Evolutionary conservation across 129 eudicot species (phyloP).

Genomic region (Arctium minus): DNA sequence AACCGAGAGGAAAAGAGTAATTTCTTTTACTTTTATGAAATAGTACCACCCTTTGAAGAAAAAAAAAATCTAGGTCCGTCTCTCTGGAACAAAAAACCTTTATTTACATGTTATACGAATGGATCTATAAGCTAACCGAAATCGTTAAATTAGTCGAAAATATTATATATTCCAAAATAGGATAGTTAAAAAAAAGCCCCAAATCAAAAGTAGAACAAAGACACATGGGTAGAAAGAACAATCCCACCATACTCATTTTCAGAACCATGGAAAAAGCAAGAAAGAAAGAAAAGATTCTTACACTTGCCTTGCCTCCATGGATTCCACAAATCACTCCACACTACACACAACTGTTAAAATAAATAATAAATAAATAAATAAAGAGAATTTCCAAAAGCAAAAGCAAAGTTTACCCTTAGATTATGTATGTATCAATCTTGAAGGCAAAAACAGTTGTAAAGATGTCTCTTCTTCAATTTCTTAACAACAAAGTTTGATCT

Average conservation of each 20-base stretch:
- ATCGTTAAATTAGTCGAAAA: too few relatives aligned
- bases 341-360: not conserved
- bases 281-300: conserved; percentile 12
- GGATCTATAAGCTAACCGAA: too few relatives aligned
- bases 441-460: conserved; percentile 9
- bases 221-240: conserved; percentile 19
- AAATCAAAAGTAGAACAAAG: conserved; percentile 7
- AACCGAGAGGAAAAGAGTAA: too few relatives aligned
- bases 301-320: conserved; percentile 14
- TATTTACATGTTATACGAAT: too few relatives aligned
- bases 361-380: conserved; percentile 10
- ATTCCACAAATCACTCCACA: conserved; percentile 26
- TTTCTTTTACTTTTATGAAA: too few relatives aligned
- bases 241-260: conserved; percentile 22
- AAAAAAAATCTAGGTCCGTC: too few relatives aligned
- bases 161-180: too few relatives aligned
- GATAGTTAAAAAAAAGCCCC: not conserved
- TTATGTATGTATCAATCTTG: conserved; percentile 24
- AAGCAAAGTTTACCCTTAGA: conserved; percentile 17
- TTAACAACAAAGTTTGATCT: conserved; percentile 6
- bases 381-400: conserved; percentile 29
- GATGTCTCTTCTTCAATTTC: conserved; percentile 13
- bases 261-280: conserved; percentile 14
- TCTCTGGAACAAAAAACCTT: too few relatives aligned
- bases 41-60: too few relatives aligned